Base-by-base conservation (phyloP, 2,329 filamentous ascomycete genomes). In the Venturia effusa region DNA sequence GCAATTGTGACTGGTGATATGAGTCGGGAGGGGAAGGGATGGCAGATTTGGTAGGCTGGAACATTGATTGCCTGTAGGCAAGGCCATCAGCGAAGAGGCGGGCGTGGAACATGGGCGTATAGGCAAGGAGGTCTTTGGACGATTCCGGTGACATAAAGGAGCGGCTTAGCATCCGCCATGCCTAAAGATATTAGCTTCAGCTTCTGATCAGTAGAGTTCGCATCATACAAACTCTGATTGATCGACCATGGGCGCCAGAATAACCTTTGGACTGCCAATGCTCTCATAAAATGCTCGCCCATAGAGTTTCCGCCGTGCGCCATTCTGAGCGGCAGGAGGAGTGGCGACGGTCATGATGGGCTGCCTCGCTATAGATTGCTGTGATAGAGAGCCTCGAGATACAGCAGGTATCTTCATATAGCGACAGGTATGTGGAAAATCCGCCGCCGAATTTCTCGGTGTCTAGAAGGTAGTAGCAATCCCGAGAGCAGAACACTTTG, bases 221-320 rank as follows among this genome's bases (percentile, higher is more conserved):
- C 27, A 13, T 40, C 45, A 57, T 80, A 96, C 92, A 79, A 97
- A 97, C 79, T 99, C 94, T 39, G 92, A 97, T 75, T 97, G 90
- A 72, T 99, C 93, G 27, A 99, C 94, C 94, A 99, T 99, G 41
- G 94, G 94, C 40, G 94, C 94, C 64, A 99, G 83, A 37, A 99
- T 85, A 68, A 89, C 87, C 76, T 90, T 96, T 1, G 94, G 94
- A 66, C 88, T 92, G 27, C 94, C 94, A 66, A 99, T 88, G 72
- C 90, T 96, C 78, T 97, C 87, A 72, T 97, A 99, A 74, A 99
- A 97, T 15, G 89, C 89, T 65, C 94, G 82, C 0, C 94, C 94
- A 69, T 89, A 85, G 27, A 96, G 79, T 74, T 93, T 96, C 63
- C 71, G 74, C 32, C 48, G 27, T 15, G 24, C 19, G 15, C 27